Percentiles rank a stretch among this genome's conserved stretches.
These are phyloP conservation scores for Kluyveromyces starmeri DNA, from an alignment of 805 yeast species.

Conservation along the genomic window DNA sequence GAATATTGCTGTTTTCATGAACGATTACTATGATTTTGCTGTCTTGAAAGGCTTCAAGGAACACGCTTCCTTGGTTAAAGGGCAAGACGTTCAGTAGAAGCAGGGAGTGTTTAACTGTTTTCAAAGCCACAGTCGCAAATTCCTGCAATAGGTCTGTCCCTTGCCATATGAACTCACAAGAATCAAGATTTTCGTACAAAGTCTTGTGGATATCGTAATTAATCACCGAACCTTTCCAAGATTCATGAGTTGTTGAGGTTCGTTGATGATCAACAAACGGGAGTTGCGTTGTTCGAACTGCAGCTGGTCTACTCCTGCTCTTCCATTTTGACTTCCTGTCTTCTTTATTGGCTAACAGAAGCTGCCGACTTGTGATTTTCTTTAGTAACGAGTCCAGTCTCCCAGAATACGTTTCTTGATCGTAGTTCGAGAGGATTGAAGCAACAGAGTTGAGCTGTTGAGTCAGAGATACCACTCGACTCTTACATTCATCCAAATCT, in stretches of 20 bases:
- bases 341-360: background rate
- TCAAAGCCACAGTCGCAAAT: constrained; percentile 13
- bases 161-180: background rate
- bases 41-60: constrained; percentile 14
- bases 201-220: background rate
- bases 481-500: constrained; percentile 7
- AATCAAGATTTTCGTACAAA: background rate
- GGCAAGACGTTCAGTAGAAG: constrained; percentile 12
- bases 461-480: constrained; percentile 9
- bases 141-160: background rate
- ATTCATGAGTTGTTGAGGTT: background rate
- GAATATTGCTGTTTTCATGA: constrained; percentile 13
- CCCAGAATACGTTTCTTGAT: constrained; percentile 11
- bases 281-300: background rate
- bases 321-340: background rate
- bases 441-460: constrained; percentile 8
- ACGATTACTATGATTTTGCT: constrained; percentile 10
- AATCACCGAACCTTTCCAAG: background rate
- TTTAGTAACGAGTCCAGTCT: constrained; percentile 13
- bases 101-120: constrained; percentile 9
- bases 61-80: constrained; percentile 20
- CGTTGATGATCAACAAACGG: background rate
- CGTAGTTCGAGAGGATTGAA: constrained; percentile 13
- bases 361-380: constrained; percentile 5
- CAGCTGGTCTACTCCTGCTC: background rate